Base-by-base conservation (phyloP, 495 filamentous ascomycete species). In the Neurospora sp. region DNA sequence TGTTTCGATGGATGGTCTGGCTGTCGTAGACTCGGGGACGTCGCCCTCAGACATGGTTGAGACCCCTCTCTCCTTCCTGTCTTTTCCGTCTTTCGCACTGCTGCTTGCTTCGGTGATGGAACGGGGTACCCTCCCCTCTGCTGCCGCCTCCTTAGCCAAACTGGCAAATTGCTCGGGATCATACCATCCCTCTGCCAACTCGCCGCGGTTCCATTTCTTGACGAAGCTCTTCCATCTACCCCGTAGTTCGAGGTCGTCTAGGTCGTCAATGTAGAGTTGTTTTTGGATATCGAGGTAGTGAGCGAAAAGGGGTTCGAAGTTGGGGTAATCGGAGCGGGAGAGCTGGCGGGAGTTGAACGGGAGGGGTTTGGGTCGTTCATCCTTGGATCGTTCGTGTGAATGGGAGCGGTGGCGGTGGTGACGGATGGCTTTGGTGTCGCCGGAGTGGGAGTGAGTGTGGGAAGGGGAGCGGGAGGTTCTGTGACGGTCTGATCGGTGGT, bases 151-250 rank as follows among this genome's bases (percentile, higher is more conserved):
- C 42, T 18, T 44, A 5, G 72, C 70, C 41, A 88, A 88, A 70
- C 86, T 88, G 46, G 85, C 79, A 27, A 91, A 83, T 2, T 86
- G 89, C 75, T 81, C 83, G 27, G 94, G 91, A 76, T 94, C 92
- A 80, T 99, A 99, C 95, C 96, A 99, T 35, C 94, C 94, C 81
- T 94, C 91, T 3, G 93, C 92, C 72, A 99, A 85, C 85, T 97
- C 94, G 83, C 92, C 93, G 79, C 89, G 90, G 84, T 99, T 99
- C 96, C 96, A 99, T 86, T 94, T 95, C 3, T 87, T 83, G 16
- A 93, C 80, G 78, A 98, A 99, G 79, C 94, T 95, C 84, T 97
- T 97, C 93, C 94, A 99, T 46, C 96, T 84, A 1, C 95, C 96
- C 69, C 87, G 90, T 0, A 89, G 79, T 78, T 98, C 95, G 16